Evolutionary conservation across 257 asterid genomes (phyloP).

Genomic region (Capsicum baccatum): DNA sequence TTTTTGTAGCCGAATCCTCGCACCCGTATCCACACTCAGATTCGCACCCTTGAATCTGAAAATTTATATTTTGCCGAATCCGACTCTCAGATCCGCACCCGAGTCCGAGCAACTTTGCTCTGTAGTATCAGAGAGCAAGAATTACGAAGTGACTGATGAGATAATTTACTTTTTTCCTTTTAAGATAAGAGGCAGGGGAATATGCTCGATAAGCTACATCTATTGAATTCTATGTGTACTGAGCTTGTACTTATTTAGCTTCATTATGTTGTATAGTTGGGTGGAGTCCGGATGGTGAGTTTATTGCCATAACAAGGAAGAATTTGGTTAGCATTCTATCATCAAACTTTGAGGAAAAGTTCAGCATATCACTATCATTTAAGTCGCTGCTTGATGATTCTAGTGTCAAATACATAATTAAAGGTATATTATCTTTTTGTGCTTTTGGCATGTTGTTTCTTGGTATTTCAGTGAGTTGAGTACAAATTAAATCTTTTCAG

Average conservation of each 20-base stretch:
- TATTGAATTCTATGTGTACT: conserved; percentile 4
- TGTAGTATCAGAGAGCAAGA: neutral
- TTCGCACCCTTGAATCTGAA: too few species aligned
- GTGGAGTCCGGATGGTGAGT: conserved; percentile 75
- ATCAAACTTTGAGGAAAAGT: conserved; percentile 61
- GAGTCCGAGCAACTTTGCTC: neutral
- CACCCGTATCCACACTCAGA: too few species aligned
- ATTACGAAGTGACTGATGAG: conserved; percentile 12
- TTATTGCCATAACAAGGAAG: conserved; percentile 72
- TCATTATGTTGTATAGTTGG: conserved; percentile 60
- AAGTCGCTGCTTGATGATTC: conserved; percentile 60
- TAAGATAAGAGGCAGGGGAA: conserved; percentile 17
- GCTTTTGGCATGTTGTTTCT: conserved; percentile 5
- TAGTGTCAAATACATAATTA: conserved; percentile 49
- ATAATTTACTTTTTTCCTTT: neutral
- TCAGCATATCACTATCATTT: conserved; percentile 56
- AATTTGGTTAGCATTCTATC: conserved; percentile 66
- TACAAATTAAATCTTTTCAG: neutral
- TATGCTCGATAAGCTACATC: conserved; percentile 11
- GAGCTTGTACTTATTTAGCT: conserved; percentile 28
- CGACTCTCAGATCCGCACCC: too few species aligned
- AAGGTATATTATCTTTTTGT: conserved; percentile 43
- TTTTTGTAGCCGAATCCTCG: too few species aligned
- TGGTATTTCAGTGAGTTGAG: neutral
- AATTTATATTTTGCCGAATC: too few species aligned